Conservation (phyloP, 495 filamentous ascomycete genomes). For the Melanomma pulvis-pyrius region DNA sequence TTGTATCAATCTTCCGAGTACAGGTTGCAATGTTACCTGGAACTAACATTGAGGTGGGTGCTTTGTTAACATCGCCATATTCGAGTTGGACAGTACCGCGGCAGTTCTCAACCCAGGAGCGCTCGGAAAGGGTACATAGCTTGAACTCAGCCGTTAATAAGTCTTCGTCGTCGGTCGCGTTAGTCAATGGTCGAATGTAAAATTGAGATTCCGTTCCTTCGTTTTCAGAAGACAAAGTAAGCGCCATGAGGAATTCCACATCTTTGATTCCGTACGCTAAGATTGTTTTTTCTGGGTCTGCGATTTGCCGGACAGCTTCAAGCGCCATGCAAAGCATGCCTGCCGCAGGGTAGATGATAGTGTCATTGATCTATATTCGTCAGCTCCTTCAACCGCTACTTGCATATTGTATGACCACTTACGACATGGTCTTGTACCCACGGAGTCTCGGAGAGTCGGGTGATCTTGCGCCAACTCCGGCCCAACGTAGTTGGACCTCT, state of each 20-base stretch:
- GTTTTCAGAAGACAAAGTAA: conserved; percentile 4
- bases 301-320: conserved; percentile 3
- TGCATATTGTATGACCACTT: too few species aligned
- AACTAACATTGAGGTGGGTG: too few species aligned
- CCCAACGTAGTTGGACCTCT: not conserved
- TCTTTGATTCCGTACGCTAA: not conserved
- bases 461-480: not conserved
- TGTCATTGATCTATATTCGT: conserved; percentile 1
- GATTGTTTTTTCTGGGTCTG: not conserved
- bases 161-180: not conserved
- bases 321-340: conserved; percentile 11
- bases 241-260: not conserved
- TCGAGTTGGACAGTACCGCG: too few species aligned
- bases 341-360: conserved; percentile 6
- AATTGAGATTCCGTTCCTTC: conserved; percentile 4
- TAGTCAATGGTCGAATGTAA: not conserved
- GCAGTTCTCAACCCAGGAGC: not conserved
- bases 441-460: not conserved
- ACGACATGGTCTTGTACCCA: conserved; percentile 8
- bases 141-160: not conserved
- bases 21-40: too few species aligned
- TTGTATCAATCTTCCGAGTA: too few species aligned
- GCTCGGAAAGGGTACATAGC: not conserved
- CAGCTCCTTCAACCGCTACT: too few species aligned
- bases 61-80: too few species aligned